A percentile compares a stretch with the other conserved stretches of the same genome.
These are phyloP conservation scores for Candida pini DNA, from an alignment of 805 yeast species.

Conservation along the genomic window DNA sequence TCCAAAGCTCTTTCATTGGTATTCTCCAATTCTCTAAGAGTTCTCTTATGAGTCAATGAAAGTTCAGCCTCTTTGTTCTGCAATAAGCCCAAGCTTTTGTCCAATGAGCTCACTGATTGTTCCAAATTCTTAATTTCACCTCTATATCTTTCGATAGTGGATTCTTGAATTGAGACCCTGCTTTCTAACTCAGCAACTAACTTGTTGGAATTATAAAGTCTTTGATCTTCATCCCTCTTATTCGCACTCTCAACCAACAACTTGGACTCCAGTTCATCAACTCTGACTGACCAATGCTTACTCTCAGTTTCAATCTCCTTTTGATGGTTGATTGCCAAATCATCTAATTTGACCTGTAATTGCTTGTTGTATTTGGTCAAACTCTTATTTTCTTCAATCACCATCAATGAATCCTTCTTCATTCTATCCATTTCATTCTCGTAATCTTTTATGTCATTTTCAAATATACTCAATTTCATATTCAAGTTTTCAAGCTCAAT, in stretches of 20 bases:
- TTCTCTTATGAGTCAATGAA: conserved; percentile 36
- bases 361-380: conserved; percentile 50
- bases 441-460: conserved; percentile 20
- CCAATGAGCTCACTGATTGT: conserved; percentile 42
- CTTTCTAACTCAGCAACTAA: conserved; percentile 48
- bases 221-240: conserved; percentile 49
- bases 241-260: conserved; percentile 41
- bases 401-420: conserved; percentile 49
- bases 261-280: conserved; percentile 46
- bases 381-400: conserved; percentile 63
- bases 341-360: conserved; percentile 39
- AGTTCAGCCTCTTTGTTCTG: conserved; percentile 41
- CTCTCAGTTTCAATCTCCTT: conserved; percentile 46
- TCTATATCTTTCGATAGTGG: conserved; percentile 45
- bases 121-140: conserved; percentile 56
- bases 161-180: conserved; percentile 45
- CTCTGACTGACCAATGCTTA: conserved; percentile 54
- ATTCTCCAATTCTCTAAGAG: conserved; percentile 52
- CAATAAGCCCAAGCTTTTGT: conserved; percentile 35
- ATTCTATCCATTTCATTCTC: conserved; percentile 28
- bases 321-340: conserved; percentile 42
- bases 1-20: conserved; percentile 46
- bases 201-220: conserved; percentile 44
- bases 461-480: conserved; percentile 21
- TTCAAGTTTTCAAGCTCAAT: conserved; percentile 27